These are phyloP conservation scores for Geotrichum fermentans DNA, from an alignment of 1,139 yeast species.

Conservation along the genomic window DNA sequence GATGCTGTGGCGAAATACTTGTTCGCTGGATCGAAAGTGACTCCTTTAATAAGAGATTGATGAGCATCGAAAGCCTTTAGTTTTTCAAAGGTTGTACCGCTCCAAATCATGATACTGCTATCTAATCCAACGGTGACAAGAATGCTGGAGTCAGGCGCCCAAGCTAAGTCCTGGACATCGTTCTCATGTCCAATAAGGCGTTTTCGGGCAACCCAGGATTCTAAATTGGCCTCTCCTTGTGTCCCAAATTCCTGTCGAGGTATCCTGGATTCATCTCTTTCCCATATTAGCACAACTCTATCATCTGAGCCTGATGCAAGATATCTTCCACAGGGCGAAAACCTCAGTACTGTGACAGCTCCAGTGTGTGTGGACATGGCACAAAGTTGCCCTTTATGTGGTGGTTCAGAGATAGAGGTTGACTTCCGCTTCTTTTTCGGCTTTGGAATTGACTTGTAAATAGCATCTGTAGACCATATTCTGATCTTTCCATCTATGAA, in stretches of 20 bases:
- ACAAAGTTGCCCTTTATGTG: constrained; percentile 27
- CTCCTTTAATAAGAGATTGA: constrained; percentile 93
- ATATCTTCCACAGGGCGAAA: constrained; percentile 88
- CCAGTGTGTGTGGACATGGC: constrained; percentile 49
- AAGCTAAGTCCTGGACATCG: constrained; percentile 94
- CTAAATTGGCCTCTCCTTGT: constrained; percentile 48
- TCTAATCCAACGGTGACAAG: constrained; percentile 93
- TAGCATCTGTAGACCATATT: constrained; percentile 67
- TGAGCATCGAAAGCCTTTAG: constrained; percentile 88
- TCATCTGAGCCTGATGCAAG: constrained; percentile 95
- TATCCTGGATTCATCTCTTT: constrained; percentile 55
- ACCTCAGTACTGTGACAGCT: constrained; percentile 88
- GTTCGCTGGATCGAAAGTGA: constrained; percentile 97
- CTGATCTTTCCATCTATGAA: constrained; percentile 80
- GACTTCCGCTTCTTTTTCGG: constrained; percentile 1
- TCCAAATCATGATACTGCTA: constrained; percentile 89
- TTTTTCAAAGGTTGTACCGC: constrained; percentile 85
- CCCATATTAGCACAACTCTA: constrained; percentile 88
- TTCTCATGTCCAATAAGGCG: constrained; percentile 95
- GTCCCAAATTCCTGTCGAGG: constrained; percentile 25
- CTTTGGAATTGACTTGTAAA: constrained; percentile 10
- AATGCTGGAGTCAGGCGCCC: constrained; percentile 93
- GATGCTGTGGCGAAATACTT: constrained; percentile 96
- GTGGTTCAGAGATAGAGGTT: not conserved
- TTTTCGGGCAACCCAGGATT: constrained; percentile 91